Conservation (phyloP, 2,329 filamentous ascomycete genomes). For the Ophiostoma perfectum region DNA sequence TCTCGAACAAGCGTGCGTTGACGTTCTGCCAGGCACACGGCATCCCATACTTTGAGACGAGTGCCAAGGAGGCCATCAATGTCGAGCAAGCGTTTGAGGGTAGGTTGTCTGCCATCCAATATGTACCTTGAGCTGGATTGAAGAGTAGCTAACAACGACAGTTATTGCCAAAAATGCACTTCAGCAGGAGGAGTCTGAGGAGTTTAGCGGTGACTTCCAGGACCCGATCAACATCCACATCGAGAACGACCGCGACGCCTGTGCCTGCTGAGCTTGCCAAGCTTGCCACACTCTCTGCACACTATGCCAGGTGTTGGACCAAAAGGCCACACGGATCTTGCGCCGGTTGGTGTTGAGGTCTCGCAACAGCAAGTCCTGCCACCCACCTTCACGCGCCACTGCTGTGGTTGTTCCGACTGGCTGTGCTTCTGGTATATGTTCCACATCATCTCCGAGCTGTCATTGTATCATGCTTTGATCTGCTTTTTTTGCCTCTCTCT, state of each 20-base stretch:
- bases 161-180: slow-evolving; percentile 95
- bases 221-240: slow-evolving; percentile 98
- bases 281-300: neutral
- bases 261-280: slow-evolving; percentile 62
- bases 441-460: no score
- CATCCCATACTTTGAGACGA: slow-evolving; percentile 98
- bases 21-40: slow-evolving; percentile 97
- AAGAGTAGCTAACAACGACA: slow-evolving; percentile 35
- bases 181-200: slow-evolving; percentile 93
- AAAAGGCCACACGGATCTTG: no score
- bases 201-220: slow-evolving; percentile 95
- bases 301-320: neutral
- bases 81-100: slow-evolving; percentile 77
- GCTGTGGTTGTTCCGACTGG: no score
- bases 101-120: slow-evolving; percentile 31
- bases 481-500: no score
- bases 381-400: no score
- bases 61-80: slow-evolving; percentile 97
- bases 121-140: neutral
- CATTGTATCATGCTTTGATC: no score
- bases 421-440: no score
- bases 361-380: no score
- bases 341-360: no score
- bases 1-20: slow-evolving; percentile 92
- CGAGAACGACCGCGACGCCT: slow-evolving; percentile 87